Base-by-base conservation (phyloP, 2,329 filamentous ascomycete genomes). In the Penicillium sp. region DNA sequence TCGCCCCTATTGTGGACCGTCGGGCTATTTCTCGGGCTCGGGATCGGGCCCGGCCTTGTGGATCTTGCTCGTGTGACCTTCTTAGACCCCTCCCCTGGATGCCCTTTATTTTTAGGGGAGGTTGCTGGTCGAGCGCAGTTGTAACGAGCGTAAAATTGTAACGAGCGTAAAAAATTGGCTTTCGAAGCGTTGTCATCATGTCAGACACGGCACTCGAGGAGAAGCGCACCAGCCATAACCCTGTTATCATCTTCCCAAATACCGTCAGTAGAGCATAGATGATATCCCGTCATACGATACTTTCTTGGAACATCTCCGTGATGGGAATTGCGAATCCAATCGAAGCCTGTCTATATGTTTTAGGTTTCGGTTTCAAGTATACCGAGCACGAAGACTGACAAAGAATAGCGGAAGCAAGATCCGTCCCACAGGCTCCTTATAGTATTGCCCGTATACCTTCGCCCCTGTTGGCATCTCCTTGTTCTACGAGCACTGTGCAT, bases 251-350 rank as follows among this genome's bases (percentile, higher is more conserved):
- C 65, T 89, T 89, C 3, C 75, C 80, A 2, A 89, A 49, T 1
- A 79, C 67, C 89, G 94, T 94, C 3, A 94, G 73, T 0, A 87
- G 59, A 0, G 87, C 79, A 64, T 92, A 94, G 1, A 92, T 79
- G 0, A 92, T 58, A 0, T 89, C 89, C 11, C 85, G 83, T 89
- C 89, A 94, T 1, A 92, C 73, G 0, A 89, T 79, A 0, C 74
- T 65, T 0, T 82, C 82, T 0, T 70, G 69, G 63, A 92, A 93
- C 79, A 94, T 85, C 6, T 83, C 74, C 0, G 81, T 83, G 27
- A 93, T 87, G 0, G 89, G 89, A 1, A 94, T 89, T 0, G 89
- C 87, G 67, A 93, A 92, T 0, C 89, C 89, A 33, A 93, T 88
- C 0, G 82, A 85, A 2, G 81, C 68, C 70, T 74, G 20, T 12